Percentiles rank a stretch among this genome's conserved stretches.
These are phyloP conservation scores for Podaxis sp. DNA, from an alignment of 768 basidiomycete genomes.

Conservation along the genomic window DNA sequence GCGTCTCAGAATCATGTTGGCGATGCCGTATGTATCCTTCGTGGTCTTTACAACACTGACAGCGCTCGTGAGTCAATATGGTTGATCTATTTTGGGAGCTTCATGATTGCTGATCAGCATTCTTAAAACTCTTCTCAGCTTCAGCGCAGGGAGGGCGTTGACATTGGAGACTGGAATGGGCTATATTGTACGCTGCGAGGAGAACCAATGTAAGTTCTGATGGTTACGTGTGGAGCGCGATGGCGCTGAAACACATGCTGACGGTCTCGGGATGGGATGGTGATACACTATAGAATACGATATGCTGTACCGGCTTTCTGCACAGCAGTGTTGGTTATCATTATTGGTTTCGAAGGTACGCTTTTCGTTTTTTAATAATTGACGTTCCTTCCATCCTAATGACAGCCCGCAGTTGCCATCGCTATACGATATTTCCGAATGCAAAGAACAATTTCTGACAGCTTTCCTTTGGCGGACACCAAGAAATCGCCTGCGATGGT, in stretches of 20 bases:
- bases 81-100: not conserved
- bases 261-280: not conserved
- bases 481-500: constrained; percentile 34
- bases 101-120: not conserved
- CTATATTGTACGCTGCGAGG: constrained; percentile 46
- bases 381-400: not conserved
- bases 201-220: constrained; percentile 33
- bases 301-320: constrained; percentile 45
- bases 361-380: not conserved
- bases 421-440: constrained; percentile 40
- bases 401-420: constrained; percentile 36
- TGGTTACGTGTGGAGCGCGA: not conserved
- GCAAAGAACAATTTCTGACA: constrained; percentile 31
- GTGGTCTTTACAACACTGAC: constrained; percentile 36
- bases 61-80: constrained; percentile 30
- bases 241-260: not conserved
- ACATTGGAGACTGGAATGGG: constrained; percentile 35
- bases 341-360: constrained; percentile 46
- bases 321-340: constrained; percentile 33
- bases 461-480: constrained; percentile 40
- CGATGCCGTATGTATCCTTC: constrained; percentile 38
- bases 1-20: constrained; percentile 15
- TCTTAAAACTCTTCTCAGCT: constrained; percentile 13
- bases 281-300: constrained; percentile 19
- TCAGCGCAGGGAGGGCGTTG: constrained; percentile 20